Base-by-base conservation (phyloP, 305 asterid genomes). In the Vinca major region DNA sequence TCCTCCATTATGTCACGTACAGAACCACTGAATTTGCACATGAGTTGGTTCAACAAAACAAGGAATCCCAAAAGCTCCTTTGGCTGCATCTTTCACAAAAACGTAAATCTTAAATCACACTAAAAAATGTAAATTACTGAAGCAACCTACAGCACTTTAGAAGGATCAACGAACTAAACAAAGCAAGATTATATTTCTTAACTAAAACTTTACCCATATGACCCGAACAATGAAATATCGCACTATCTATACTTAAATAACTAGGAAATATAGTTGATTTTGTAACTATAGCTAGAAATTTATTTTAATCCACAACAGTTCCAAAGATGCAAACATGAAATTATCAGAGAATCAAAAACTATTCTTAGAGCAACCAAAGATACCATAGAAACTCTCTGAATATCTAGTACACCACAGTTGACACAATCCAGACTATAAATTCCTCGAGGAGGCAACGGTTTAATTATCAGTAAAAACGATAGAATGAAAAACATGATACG, bases 21-120 rank as follows among this genome's bases (percentile, higher is more conserved):
- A 50, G 80, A 84, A 63, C 88, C 76, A 71, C 73, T 82, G 80
- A 94, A 94, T 84, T 94, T 94, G 83, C 96, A 83, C 77, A 94
- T 91, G 55, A 94, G 95, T 86, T 94, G 96, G 74, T 91, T 91
- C 73, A 94, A 85, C 76, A 94, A 81, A 62, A 88, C 83, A 62
- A 91, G 79, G 78, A 94, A 82, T 12, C 87, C 96, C 80, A 77
- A 86, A 74, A 94, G 80, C 79, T 94, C 97, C 83, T 83, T 94
- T 9, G 96, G 93, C 99, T 93, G 96, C 86, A 77, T 57, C 11
- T 5, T 41, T 37, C 11, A 51, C 26, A 33, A 39, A 58, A 26
- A 45, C 9, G 13, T 16, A 61, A 37, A 61, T 39, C 48, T 61
- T 16, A 61, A 61, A 61, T n/a, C 39, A 16, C 7, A 26, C 26